These are phyloP conservation scores for Trifolium pratense DNA, from an alignment of 306 rosid species.

Conservation along the genomic window DNA sequence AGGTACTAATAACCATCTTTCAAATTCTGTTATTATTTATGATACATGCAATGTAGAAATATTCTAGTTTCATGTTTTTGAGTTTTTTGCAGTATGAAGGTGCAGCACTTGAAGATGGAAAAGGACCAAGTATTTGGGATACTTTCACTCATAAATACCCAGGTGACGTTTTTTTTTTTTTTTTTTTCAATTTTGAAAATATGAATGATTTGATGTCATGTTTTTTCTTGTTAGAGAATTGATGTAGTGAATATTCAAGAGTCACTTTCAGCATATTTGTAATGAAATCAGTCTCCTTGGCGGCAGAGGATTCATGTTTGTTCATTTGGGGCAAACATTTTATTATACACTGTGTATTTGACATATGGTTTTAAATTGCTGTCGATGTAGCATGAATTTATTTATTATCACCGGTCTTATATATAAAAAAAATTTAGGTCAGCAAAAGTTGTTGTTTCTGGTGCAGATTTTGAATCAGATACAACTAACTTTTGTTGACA, in stretches of 20 bases:
- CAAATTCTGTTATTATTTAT: not conserved
- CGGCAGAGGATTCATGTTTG: not conserved
- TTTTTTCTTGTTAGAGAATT: too few species aligned
- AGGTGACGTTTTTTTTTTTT: not conserved
- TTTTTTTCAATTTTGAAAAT: not conserved
- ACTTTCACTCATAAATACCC: conserved; percentile 18
- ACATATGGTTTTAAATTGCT: not conserved
- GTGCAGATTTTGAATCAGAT: too few species aligned
- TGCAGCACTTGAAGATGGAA: conserved; percentile 16
- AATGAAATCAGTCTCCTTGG: too few species aligned
- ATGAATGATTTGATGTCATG: too few species aligned
- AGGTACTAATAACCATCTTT: not conserved
- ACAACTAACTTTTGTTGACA: too few species aligned
- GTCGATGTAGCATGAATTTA: too few species aligned
- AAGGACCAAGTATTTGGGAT: conserved; percentile 20
- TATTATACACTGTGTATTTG: too few species aligned
- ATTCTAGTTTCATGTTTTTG: not conserved
- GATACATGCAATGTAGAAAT: not conserved
- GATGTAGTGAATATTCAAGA: too few species aligned
- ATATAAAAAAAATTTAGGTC: too few species aligned
- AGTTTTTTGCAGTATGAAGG: not conserved
- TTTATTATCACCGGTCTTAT: too few species aligned
- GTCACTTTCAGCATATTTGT: too few species aligned
- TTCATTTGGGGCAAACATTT: not conserved
- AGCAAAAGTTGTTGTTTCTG: too few species aligned